Base-by-base conservation (phyloP, 495 filamentous ascomycete genomes). In the Neurospora discreta region DNA sequence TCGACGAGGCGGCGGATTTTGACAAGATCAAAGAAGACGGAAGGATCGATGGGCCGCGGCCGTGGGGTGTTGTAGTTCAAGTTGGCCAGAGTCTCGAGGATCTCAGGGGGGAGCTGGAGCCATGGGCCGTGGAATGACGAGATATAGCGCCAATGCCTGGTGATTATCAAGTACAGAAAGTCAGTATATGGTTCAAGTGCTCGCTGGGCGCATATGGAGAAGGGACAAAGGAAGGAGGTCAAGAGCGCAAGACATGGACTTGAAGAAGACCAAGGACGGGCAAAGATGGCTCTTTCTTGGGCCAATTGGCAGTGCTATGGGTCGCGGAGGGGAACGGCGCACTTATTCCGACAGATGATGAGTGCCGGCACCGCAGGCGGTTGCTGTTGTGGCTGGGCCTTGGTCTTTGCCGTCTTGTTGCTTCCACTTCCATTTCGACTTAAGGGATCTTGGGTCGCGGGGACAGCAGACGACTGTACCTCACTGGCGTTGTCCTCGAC, bases 111-210 rank as follows among this genome's bases (percentile, higher is more conserved):
- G 39, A 94, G 82, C 80, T 94, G 91, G n/a, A 93, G 87, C 92
- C 92, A 94, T 73, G 91, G 91, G 18, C 92, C 92, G 78, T 94
- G 92, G 75, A 92, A 94, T 68, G 91, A 89, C 23, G 91, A 93
- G 70, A 94, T 94, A 78, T 93, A 92, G 58, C 89, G 86, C 91
- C 91, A 93, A 81, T 93, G 91, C 75, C 91, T 93, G 39, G 52
- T 65, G 18, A 26, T 33, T 65, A 33, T 33, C 26, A 36, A 65
- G 23, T 15, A 65, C 26, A 33, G 3, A 65, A 65, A 23, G 52
- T 65, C 26, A 65, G 52, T 36, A 1, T 65, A 65, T 33, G 52
- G 26, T 65, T 65, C 52, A 65, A 33, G 52, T 26, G 26, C 26
- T 65, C 15, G 23, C 15, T 65, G 26, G 15, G 52, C 52, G 26